Base-by-base conservation (phyloP, 208 protist species). In the Strigomonas culicis region DNA sequence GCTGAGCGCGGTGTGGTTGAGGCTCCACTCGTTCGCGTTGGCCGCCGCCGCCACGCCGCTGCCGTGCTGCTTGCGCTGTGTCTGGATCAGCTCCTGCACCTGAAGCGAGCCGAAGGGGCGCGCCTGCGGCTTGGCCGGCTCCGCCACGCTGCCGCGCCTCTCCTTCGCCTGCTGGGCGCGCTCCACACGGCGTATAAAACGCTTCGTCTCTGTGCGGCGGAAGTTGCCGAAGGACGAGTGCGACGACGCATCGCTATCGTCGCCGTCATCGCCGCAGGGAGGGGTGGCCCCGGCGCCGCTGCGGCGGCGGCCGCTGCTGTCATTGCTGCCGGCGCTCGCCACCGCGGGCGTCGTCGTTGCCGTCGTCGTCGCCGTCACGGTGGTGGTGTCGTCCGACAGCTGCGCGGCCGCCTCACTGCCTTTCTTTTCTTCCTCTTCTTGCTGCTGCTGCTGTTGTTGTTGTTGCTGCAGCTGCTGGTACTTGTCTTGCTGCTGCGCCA, bases 401-500 rank as follows among this genome's bases (percentile, higher is more conserved):
- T n/a, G n/a, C n/a, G n/a, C n/a, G n/a, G n/a, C n/a, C n/a, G n/a
- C n/a, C n/a, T n/a, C n/a, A n/a, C n/a, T n/a, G n/a, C n/a, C n/a
- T n/a, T n/a, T n/a, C n/a, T n/a, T n/a, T n/a, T n/a, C n/a, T n/a
- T n/a, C n/a, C n/a, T n/a, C n/a, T n/a, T n/a, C n/a, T n/a, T 44
- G 39, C 39, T 44, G 39, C 39, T 44, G 39, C 39, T 44, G 39
- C 39, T 44, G 8, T 15, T 44, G 39, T 17, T 44, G 39, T n/a
- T 59, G 28, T 22, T 59, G 28, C 53, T 59, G 27, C 53, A 8
- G 28, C 15, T 43, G 27, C 28, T 34, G 28, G n/a, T 25, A 27
- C 30, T 59, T 34, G n/a, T 59, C 30, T 19, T 59, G 53, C 32
- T 59, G 30, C 28, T 59, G 53, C 32, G 25, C 27, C 30, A 59